phyloP scores from a whole-genome alignment of 177 flowering plant species.

The Vitis hybrid region DNA sequence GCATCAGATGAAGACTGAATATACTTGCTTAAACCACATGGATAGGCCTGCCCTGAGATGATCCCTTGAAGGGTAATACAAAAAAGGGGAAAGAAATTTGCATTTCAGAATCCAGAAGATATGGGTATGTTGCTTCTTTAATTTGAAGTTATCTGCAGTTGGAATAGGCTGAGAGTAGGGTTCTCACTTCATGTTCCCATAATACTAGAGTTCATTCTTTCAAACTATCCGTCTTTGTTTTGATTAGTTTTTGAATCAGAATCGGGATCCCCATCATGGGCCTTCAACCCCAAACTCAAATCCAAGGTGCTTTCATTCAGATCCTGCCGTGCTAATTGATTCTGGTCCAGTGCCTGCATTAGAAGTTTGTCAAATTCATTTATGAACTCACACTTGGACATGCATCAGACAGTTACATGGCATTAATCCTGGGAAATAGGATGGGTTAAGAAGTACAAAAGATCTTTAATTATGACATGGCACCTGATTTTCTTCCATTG shows the following conservation, averaged over 20 bases:
- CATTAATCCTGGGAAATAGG: no score
- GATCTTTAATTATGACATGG: neutral
- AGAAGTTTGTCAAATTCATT: no score
- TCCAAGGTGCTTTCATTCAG: conserved; percentile 68
- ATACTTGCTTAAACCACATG: neutral
- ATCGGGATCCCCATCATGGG: conserved; percentile 32
- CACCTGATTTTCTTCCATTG: conserved; percentile 72
- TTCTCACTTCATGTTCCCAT: neutral
- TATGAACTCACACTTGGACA: neutral
- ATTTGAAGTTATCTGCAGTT: neutral
- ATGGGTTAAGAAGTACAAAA: neutral
- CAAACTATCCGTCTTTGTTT: conserved; percentile 17
- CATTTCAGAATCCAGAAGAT: neutral
- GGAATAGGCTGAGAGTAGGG: neutral
- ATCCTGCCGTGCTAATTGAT: conserved; percentile 48
- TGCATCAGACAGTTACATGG: no score
- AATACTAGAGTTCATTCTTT: conserved; percentile 11
- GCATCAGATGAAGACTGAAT: neutral
- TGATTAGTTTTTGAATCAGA: conserved; percentile 28
- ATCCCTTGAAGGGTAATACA: neutral
- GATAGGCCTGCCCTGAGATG: neutral
- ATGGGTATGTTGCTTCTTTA: neutral
- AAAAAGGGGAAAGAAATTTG: neutral
- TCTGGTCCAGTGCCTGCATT: conserved; percentile 28
- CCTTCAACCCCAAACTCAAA: conserved; percentile 47